Conservation (phyloP, 305 asterid species). For the Fraxinus platypoda region DNA sequence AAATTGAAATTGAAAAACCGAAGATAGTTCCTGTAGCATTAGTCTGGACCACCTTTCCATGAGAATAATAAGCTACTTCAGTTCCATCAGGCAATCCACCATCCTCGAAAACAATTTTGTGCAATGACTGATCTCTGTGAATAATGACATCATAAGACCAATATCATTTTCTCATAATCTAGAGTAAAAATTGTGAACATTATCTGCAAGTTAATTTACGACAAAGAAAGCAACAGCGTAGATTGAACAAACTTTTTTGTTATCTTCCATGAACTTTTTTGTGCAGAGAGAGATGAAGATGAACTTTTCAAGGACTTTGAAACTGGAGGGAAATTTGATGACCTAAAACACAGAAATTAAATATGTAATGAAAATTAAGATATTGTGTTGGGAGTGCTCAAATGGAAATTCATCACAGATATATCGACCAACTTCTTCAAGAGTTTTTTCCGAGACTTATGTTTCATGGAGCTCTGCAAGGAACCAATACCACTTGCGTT, state of each 20-base stretch:
- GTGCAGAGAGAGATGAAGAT: slow-evolving; percentile 42
- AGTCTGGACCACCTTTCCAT: slow-evolving; percentile 51
- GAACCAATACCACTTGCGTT: slow-evolving; percentile 44
- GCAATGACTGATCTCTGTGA: slow-evolving; percentile 55
- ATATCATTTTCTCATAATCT: background rate
- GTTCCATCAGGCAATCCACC: slow-evolving; percentile 63
- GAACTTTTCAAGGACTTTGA: slow-evolving; percentile 43
- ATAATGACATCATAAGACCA: slow-evolving; percentile 1
- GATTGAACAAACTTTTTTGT: slow-evolving; percentile 68
- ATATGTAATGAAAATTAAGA: slow-evolving; percentile 4
- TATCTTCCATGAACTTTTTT: slow-evolving; percentile 66
- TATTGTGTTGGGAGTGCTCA: slow-evolving; percentile 10
- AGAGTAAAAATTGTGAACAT: background rate
- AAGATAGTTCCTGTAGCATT: background rate
- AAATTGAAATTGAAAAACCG: background rate
- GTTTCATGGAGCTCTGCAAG: slow-evolving; percentile 32
- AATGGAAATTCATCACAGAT: slow-evolving; percentile 17
- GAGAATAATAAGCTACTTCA: slow-evolving; percentile 53
- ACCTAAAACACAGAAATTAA: slow-evolving; percentile 43
- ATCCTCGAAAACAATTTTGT: slow-evolving; percentile 51
- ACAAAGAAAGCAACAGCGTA: slow-evolving; percentile 11
- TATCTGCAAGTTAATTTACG: slow-evolving; percentile 6
- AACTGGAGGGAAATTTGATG: slow-evolving; percentile 30
- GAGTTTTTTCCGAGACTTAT: slow-evolving; percentile 38
- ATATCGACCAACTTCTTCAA: slow-evolving; percentile 55